Base-by-base conservation (phyloP, 345 rosid genomes). In the Ceriops tagal region DNA sequence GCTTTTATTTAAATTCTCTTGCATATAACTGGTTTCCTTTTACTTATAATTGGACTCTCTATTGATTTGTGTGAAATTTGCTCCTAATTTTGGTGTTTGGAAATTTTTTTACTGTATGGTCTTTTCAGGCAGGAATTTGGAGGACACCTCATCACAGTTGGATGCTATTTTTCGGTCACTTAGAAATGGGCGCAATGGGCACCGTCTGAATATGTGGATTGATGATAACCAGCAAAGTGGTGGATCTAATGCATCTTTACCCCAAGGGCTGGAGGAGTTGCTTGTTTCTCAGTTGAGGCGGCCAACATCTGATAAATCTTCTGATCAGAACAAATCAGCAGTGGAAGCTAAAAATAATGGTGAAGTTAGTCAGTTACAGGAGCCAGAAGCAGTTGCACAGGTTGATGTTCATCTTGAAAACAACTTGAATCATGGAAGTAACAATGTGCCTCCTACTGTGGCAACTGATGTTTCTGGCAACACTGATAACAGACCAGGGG, bases 231-330 rank as follows among this genome's bases (percentile, higher is more conserved):
- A 85, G 75, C 96, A 79, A 71, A 79, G 74, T 69, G 83, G 86
- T 79, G 96, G 95, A 68, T 84, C 98, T 19, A 85, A 74, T 83
- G 81, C 92, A 64, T 79, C 97, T 77, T 73, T 93, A 62, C 96
- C 98, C 26, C 92, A 79, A 71, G 97, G 90, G 66, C 96, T 93
- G 73, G 98, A 93, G 83, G 98, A 93, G 61, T 77, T 89, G 75
- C 92, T 93, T 76, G 85, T 93, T 76, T 89, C 97, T 53, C 98
- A 88, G 79, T 72, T 93, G 82, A 88, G 92, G 77, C 84, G 83
- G 65, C 89, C 97, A 32, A 75, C 73, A 71, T 64, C 84, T 13
- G 91, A 85, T 68, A 85, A 82, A 71, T 78, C 88, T 77, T 75
- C 88, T 75, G 92, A 83, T 64, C 93, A 80, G 60, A 85, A 78